A percentile compares a stretch with the other conserved stretches of the same genome.
Conservation (phyloP, 169 alveolate species). For the Cyclospora cayetanensis region DNA sequence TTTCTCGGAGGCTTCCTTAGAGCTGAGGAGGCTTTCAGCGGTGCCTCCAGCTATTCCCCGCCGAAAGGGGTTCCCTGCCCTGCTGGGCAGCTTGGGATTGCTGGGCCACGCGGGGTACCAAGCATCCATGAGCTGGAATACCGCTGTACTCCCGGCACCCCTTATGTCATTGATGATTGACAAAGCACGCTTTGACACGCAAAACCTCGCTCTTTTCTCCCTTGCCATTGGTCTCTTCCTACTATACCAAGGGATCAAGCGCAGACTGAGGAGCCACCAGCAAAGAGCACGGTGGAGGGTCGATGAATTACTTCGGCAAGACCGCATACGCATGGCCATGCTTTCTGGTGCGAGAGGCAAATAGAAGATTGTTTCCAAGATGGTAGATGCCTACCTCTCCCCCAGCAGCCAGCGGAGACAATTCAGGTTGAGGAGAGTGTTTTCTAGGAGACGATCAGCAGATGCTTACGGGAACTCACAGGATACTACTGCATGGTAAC, state of each 20-base stretch:
- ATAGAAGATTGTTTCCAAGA: too few relatives aligned
- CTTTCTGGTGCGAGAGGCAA: too few relatives aligned
- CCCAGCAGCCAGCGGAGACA: too few relatives aligned
- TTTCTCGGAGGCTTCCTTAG: neutral
- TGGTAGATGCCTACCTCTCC: too few relatives aligned
- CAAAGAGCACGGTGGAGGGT: conserved; percentile 23
- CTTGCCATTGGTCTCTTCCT: neutral
- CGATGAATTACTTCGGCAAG: conserved; percentile 20
- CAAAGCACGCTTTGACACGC: conserved; percentile 29
- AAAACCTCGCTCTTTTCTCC: neutral
- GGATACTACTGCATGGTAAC: too few relatives aligned
- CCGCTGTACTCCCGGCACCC: neutral
- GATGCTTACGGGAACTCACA: too few relatives aligned
- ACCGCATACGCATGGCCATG: neutral
- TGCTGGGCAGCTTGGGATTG: neutral
- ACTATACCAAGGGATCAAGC: neutral
- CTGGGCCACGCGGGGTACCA: conserved; percentile 42
- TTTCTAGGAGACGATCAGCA: too few relatives aligned
- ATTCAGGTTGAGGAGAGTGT: too few relatives aligned
- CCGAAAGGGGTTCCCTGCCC: conserved; percentile 23
- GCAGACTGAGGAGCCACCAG: conserved; percentile 24
- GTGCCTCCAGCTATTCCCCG: neutral
- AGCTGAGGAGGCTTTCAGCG: conserved; percentile 4
- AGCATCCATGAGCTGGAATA: neutral
- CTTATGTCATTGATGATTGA: neutral